A percentile compares a stretch with the other conserved stretches of the same genome.
Evolutionary conservation across 495 filamentous ascomycete species (phyloP).

Genomic region (Gamarada debralockiae): DNA sequence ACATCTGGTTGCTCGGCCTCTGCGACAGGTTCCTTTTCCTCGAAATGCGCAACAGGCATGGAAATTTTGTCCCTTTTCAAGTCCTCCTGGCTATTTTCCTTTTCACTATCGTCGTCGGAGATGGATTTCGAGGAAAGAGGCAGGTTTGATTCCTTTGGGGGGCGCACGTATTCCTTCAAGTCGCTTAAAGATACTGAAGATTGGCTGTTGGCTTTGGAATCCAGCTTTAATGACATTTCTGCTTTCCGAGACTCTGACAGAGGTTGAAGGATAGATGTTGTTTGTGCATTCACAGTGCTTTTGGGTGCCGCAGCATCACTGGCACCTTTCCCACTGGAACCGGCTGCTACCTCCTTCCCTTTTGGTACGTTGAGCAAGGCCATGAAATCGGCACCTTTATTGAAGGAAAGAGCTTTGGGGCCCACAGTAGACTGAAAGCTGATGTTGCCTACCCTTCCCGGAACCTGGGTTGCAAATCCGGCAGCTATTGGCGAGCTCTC

Average conservation of each 20-base stretch:
- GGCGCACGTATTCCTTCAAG: background rate
- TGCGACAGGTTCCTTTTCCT: background rate
- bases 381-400: background rate
- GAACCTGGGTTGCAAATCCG: slow-evolving; percentile 13
- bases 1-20: background rate
- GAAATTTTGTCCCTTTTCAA: no score
- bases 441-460: background rate
- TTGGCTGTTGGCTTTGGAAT: slow-evolving; percentile 2
- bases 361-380: no score
- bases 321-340: no score
- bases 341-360: no score
- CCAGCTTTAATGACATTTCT: background rate
- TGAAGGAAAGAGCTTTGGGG: background rate
- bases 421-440: background rate
- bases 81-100: slow-evolving; percentile 20
- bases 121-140: no score
- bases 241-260: background rate
- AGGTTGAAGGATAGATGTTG: background rate
- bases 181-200: background rate
- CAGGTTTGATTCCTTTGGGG: no score
- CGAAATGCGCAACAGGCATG: no score
- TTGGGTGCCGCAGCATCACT: background rate
- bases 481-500: background rate
- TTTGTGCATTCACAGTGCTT: background rate
- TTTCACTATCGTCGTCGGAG: slow-evolving; percentile 16